Evolutionary conservation across 257 asterid genomes (phyloP), one percentile per base, ranked within the genome.

Genomic region (Solanum pinnatisectum): DNA sequence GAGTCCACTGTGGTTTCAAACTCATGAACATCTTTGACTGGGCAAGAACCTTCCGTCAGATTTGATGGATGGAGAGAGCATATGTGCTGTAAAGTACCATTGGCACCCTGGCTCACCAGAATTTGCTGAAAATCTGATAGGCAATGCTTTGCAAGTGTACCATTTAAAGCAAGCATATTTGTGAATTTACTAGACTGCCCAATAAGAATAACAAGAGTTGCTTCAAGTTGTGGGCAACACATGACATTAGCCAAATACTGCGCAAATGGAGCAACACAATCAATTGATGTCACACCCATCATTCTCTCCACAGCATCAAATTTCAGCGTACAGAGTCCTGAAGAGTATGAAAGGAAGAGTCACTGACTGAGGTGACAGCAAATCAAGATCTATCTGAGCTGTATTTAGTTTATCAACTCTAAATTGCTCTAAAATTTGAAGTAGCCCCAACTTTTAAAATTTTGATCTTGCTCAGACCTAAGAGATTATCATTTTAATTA

Each of bases 211-310:
- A 91, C 93, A 87, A 97, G 90, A 4, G 98, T 95, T 73, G 99
- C 94, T 92, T 97, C 99, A 87, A 97, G 93, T 90, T 97, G 99
- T 0, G 99, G 99, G 88, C 99, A 97, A 91, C 99, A 97, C 78
- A 96, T 96, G 23, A 96, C 99, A 67, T 97, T 96, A n/a, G 99
- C 99, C 76, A 97, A 92, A 89, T 90, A 90, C 39, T 98, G 98
- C 16, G 99, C 99, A 85, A 97, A 97, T 67, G 94, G 95, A 42
- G 98, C 98, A 90, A 93, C 94, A 88, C 99, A 97, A 92, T 97
- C 98, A 44, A 93, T 94, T 84, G 99, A 90, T 36, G 99, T 97
- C 87, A 92, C 91, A 81, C 87, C 87, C 97, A 96, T 93, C 95
- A 96, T 93, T 92, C 87, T 90, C 70, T 93, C 92, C 83, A 93